Percentiles rank a stretch among this genome's conserved stretches.
Conservation (phyloP, 129 eudicot species). For the Arctium minus region DNA sequence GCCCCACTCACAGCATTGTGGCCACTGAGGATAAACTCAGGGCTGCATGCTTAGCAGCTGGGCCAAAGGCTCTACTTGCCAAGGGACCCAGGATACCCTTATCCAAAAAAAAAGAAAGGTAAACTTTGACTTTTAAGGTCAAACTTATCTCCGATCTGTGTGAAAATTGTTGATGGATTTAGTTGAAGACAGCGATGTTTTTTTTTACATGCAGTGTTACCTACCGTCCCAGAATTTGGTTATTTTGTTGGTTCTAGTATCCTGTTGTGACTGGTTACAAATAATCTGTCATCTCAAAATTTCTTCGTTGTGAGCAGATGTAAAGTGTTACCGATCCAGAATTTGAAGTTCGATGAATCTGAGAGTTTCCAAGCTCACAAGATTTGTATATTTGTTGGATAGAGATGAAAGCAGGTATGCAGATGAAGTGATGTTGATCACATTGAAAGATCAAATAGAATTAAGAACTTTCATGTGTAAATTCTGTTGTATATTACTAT, state of each 20-base stretch:
- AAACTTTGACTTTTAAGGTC: not conserved
- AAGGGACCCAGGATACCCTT: too few relatives aligned
- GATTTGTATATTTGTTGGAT: constrained; percentile 25
- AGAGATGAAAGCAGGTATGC: constrained; percentile 18
- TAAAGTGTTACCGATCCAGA: not conserved
- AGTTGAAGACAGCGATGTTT: not conserved
- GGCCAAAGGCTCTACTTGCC: too few relatives aligned
- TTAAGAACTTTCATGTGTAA: constrained; percentile 8
- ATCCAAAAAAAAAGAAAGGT: not conserved
- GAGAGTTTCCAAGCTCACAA: constrained; percentile 3
- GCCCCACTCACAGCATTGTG: too few relatives aligned
- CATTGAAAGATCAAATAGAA: constrained; percentile 17
- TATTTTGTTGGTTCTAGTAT: not conserved
- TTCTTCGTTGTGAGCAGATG: constrained; percentile 13
- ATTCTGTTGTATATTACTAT: constrained; percentile 25
- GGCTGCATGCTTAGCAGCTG: too few relatives aligned
- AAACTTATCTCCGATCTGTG: not conserved
- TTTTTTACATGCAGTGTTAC: too few relatives aligned
- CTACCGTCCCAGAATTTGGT: too few relatives aligned
- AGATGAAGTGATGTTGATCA: not conserved
- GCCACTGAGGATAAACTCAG: too few relatives aligned
- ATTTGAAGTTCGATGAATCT: constrained; percentile 8
- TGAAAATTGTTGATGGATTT: not conserved
- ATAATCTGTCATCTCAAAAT: not conserved
- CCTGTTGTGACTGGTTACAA: not conserved